A percentile compares a stretch with the other conserved stretches of the same genome.
Evolutionary conservation across 768 basidiomycete species (phyloP).

Genomic region (Tricholoma sp.): DNA sequence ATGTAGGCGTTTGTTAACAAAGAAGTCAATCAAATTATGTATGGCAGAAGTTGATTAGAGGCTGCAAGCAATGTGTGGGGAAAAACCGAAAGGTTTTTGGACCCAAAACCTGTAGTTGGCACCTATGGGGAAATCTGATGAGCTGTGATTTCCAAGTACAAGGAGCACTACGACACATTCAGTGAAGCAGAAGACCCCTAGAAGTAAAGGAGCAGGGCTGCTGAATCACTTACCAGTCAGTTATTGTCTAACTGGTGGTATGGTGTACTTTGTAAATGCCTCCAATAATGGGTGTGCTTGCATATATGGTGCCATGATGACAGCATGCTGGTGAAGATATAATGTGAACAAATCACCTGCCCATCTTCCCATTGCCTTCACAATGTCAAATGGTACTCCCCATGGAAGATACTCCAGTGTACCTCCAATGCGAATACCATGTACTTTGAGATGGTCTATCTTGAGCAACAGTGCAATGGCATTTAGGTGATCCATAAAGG

Average conservation of each 20-base stretch:
- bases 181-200: not conserved
- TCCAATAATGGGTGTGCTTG: conserved; percentile 1
- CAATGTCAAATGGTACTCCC: conserved; percentile 30
- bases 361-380: conserved; percentile 33
- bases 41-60: too few species aligned
- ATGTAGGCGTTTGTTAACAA: too few species aligned
- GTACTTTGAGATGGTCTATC: conserved; percentile 17
- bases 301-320: conserved; percentile 14
- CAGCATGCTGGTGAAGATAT: conserved; percentile 11
- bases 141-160: too few species aligned
- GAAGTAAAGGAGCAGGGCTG: not conserved
- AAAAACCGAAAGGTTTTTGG: too few species aligned
- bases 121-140: too few species aligned
- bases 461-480: conserved; percentile 6
- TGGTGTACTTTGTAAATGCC: not conserved
- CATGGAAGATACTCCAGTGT: conserved; percentile 32
- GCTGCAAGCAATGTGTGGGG: too few species aligned
- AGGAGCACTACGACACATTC: too few species aligned
- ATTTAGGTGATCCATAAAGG: conserved; percentile 17
- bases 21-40: too few species aligned
- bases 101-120: too few species aligned
- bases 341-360: conserved; percentile 18
- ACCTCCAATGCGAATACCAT: conserved; percentile 24
- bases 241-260: not conserved
- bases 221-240: not conserved